phyloP scores from a whole-genome alignment of 345 rosid genomes.

The Durio zibethinus region DNA sequence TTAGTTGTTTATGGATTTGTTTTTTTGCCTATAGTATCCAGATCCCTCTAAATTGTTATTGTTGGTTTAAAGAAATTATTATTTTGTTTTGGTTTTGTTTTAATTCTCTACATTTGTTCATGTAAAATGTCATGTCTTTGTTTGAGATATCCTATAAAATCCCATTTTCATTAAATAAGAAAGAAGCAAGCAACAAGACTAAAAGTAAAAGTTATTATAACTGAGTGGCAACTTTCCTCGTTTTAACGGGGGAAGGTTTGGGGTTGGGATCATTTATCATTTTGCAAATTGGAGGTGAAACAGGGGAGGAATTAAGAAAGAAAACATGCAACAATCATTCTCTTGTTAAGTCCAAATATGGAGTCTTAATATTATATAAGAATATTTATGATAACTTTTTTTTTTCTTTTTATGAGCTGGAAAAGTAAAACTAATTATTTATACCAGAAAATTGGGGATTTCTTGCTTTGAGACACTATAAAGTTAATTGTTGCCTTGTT shows the following conservation, averaged over 20 bases:
- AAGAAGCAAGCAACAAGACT: neutral
- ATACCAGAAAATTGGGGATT: neutral
- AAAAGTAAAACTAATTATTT: neutral
- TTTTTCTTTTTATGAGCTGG: neutral
- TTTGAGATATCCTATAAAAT: neutral
- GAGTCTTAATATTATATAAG: neutral
- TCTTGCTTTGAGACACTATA: neutral
- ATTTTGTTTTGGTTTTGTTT: neutral
- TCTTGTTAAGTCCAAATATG: neutral
- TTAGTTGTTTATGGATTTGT: neutral
- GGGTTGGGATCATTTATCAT: neutral
- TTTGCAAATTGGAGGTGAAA: neutral
- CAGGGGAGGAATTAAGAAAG: neutral
- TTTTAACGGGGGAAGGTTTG: neutral
- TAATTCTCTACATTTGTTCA: neutral
- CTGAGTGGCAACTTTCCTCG: neutral
- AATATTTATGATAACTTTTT: neutral
- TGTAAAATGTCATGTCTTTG: neutral
- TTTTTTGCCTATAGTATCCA: neutral
- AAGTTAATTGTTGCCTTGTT: neutral
- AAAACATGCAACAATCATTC: neutral
- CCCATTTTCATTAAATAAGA: neutral
- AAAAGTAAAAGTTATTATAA: neutral
- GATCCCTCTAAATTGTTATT: conserved; percentile 5
- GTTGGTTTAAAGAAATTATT: neutral